Conservation (phyloP, 2,329 filamentous ascomycete species). For the Sporothrix inflata region DNA sequence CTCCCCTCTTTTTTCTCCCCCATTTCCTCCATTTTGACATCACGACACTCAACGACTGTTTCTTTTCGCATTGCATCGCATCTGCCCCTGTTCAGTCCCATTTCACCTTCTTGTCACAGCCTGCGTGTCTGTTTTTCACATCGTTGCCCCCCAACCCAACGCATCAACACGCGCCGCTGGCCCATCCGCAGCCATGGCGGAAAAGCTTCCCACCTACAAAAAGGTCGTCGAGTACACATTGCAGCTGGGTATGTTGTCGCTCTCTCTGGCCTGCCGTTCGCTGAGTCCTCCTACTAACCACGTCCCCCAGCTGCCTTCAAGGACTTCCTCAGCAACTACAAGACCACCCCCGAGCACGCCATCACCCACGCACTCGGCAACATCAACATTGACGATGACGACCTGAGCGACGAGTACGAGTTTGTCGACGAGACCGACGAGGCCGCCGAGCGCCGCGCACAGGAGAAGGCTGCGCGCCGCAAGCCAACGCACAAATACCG, state of each 20-base stretch:
- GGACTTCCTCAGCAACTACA: conserved; percentile 86
- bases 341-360: conserved; percentile 70
- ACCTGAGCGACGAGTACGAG: conserved; percentile 86
- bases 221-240: conserved; percentile 83
- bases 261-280: not conserved
- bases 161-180: conserved; percentile 15
- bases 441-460: conserved; percentile 53
- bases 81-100: not conserved
- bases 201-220: conserved; percentile 70
- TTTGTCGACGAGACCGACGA: conserved; percentile 84
- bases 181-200: conserved; percentile 64
- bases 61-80: conserved; percentile 1
- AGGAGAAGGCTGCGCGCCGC: conserved; percentile 53
- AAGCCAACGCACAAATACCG: conserved; percentile 83
- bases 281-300: conserved; percentile 22
- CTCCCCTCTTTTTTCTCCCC: conserved; percentile 17
- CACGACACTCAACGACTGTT: conserved; percentile 10
- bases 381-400: conserved; percentile 85
- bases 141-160: conserved; percentile 8
- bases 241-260: conserved; percentile 69
- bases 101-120: conserved; percentile 11
- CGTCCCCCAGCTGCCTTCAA: conserved; percentile 70
- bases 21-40: conserved; percentile 15
- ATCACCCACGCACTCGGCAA: conserved; percentile 81
- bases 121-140: not conserved